Conservation (phyloP, 1,284 basidiomycete species). For the Papiliotrema nemorosa region DNA sequence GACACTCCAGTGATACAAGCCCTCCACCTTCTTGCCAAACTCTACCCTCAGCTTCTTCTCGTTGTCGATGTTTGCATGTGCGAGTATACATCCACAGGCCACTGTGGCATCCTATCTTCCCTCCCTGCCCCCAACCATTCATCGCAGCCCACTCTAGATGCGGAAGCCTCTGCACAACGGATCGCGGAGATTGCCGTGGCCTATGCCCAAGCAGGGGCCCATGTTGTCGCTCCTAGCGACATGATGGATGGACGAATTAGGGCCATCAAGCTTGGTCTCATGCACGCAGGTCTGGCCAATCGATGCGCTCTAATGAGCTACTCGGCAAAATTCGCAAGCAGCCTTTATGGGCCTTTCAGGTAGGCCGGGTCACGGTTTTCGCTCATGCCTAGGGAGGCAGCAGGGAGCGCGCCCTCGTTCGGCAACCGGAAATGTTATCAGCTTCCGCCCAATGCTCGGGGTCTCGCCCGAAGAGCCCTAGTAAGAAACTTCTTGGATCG, state of each 20-base stretch:
- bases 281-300: slow-evolving; percentile 78
- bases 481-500: slow-evolving; percentile 53
- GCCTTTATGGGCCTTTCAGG: slow-evolving; percentile 97
- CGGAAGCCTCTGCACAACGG: slow-evolving; percentile 70
- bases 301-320: slow-evolving; percentile 93
- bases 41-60: slow-evolving; percentile 82
- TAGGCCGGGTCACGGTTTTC: slow-evolving; percentile 43
- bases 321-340: slow-evolving; percentile 96
- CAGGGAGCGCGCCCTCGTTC: slow-evolving; percentile 88
- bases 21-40: slow-evolving; percentile 67
- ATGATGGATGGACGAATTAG: slow-evolving; percentile 99
- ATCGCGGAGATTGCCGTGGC: slow-evolving; percentile 88
- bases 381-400: slow-evolving; percentile 70
- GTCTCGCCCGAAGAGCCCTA: slow-evolving; percentile 88
- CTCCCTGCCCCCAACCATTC: slow-evolving; percentile 40
- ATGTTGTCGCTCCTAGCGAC: slow-evolving; percentile 97
- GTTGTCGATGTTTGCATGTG: slow-evolving; percentile 98
- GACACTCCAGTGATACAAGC: slow-evolving; percentile 89
- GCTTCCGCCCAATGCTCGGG: slow-evolving; percentile 81
- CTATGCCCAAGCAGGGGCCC: slow-evolving; percentile 91
- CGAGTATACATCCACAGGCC: slow-evolving; percentile 98
- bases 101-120: slow-evolving; percentile 75
- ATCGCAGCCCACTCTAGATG: slow-evolving; percentile 52
- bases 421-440: slow-evolving; percentile 98
- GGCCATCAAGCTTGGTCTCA: slow-evolving; percentile 81